A percentile compares a stretch with the other conserved stretches of the same genome.
Evolutionary conservation across 139 green algal genomes (phyloP).

Genomic region (Chlamydomonas incerta): DNA sequence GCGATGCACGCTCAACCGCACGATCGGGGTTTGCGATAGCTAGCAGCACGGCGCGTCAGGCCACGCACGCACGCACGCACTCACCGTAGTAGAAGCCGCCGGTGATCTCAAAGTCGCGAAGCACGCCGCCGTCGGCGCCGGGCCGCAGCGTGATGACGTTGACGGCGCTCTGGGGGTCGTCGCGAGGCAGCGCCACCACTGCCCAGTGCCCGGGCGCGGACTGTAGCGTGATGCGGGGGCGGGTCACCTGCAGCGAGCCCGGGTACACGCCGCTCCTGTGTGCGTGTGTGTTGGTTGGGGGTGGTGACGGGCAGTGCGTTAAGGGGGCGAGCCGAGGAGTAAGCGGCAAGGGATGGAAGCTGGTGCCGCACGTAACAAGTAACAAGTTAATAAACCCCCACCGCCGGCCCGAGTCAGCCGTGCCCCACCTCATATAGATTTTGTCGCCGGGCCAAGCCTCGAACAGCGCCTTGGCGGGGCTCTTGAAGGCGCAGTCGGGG

Average conservation of each 20-base stretch:
- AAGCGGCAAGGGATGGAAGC: no score
- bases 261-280: conserved; percentile 28
- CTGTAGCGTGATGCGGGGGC: conserved; percentile 31
- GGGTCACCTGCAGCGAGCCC: neutral
- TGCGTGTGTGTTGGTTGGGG: no score
- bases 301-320: no score
- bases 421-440: conserved; percentile 15
- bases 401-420: no score
- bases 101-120: conserved; percentile 27
- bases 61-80: no score
- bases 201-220: conserved; percentile 47
- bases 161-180: conserved; percentile 27
- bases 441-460: conserved; percentile 22
- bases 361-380: no score
- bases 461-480: conserved; percentile 5
- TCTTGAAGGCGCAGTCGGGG: neutral
- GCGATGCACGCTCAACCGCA: no score
- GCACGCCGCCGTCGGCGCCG: neutral
- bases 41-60: no score
- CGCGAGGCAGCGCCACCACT: neutral
- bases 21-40: no score
- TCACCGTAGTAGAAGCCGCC: conserved; percentile 37
- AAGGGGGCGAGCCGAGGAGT: no score
- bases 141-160: conserved; percentile 43
- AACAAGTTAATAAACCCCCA: no score